phyloP scores from a whole-genome alignment of 75 land plant species.

The Selaginella moellendorffii region DNA sequence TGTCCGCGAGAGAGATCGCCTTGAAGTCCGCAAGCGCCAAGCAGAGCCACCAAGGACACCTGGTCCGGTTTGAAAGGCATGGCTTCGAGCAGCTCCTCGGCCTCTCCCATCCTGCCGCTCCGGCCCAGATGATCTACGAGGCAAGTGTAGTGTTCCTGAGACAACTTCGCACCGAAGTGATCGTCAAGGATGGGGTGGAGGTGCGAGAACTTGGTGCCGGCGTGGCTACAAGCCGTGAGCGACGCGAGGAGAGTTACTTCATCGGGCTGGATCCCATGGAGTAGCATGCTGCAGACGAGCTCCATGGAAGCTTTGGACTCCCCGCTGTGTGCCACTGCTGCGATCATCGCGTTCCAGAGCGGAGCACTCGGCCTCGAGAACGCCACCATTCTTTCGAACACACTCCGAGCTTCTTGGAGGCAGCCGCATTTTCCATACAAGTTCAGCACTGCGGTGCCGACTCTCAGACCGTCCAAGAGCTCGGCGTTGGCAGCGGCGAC shows the following conservation, averaged over 20 bases:
- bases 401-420: not conserved
- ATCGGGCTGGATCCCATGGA: conserved; percentile 20
- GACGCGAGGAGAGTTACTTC: conserved; percentile 28
- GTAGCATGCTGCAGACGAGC: not conserved
- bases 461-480: not conserved
- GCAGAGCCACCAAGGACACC: conserved; percentile 29
- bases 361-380: not conserved
- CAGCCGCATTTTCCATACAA: not conserved
- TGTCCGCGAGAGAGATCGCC: conserved; percentile 31
- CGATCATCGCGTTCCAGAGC: not conserved
- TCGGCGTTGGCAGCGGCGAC: not conserved
- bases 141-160: conserved; percentile 36
- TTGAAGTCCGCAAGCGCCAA: conserved; percentile 31
- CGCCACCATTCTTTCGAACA: not conserved
- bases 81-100: conserved; percentile 22
- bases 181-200: conserved; percentile 20
- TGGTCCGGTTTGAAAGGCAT: conserved; percentile 39
- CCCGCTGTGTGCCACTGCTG: not conserved
- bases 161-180: conserved; percentile 16
- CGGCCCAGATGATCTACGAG: conserved; percentile 39
- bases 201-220: conserved; percentile 26
- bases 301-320: not conserved
- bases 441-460: not conserved
- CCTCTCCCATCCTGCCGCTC: conserved; percentile 26
- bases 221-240: conserved; percentile 29